Evolutionary conservation across 2,329 filamentous ascomycete species (phyloP).

Genomic region (Aspergillus quadrilineatus): DNA sequence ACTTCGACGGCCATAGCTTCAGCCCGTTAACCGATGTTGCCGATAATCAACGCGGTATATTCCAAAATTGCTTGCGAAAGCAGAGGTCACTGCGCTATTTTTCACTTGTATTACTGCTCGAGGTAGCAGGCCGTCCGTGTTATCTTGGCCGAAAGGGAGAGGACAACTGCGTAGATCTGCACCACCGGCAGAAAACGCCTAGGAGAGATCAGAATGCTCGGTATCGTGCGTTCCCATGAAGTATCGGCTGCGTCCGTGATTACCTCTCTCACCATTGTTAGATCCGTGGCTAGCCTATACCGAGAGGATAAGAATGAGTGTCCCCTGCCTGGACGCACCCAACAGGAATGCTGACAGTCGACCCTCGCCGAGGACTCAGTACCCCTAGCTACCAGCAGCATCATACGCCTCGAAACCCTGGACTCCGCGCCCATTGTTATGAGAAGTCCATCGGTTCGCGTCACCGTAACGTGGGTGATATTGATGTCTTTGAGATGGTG

Average conservation of each 20-base stretch:
- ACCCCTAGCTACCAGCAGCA: conserved; percentile 45
- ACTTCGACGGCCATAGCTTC: conserved; percentile 40
- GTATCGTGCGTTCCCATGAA: conserved; percentile 16
- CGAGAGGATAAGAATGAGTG: conserved; percentile 54
- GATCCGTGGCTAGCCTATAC: conserved; percentile 58
- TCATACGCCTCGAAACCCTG: conserved; percentile 52
- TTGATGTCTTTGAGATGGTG: conserved; percentile 33
- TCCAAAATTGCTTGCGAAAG: conserved; percentile 9
- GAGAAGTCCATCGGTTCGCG: conserved; percentile 44
- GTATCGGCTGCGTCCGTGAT: conserved; percentile 39
- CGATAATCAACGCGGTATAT: background rate
- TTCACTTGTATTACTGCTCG: conserved; percentile 12
- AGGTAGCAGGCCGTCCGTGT: conserved; percentile 44
- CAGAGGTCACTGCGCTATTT: background rate
- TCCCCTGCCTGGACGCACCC: conserved; percentile 62
- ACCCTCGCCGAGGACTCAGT: conserved; percentile 56
- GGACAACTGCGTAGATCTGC: conserved; percentile 36
- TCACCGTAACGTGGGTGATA: conserved; percentile 33
- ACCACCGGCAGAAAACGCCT: conserved; percentile 22
- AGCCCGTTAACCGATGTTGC: conserved; percentile 34
- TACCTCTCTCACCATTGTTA: conserved; percentile 51
- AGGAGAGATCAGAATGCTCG: conserved; percentile 27
- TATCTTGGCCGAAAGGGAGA: conserved; percentile 55
- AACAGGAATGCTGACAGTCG: conserved; percentile 56
- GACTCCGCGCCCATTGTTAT: conserved; percentile 56